phyloP scores from a whole-genome alignment of 2,329 filamentous ascomycete species.

The Verticillium longisporum region DNA sequence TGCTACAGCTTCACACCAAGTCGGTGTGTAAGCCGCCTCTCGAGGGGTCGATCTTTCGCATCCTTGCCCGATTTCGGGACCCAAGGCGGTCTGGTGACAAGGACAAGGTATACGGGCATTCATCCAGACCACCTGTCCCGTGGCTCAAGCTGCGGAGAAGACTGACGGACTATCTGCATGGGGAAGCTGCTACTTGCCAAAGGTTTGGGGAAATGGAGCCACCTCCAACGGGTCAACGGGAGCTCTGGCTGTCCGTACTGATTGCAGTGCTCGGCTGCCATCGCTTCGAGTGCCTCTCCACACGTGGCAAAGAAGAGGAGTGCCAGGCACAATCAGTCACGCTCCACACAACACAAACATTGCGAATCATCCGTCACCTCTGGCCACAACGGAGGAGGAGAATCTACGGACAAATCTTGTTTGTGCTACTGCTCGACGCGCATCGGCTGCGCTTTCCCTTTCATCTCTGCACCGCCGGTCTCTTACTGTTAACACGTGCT shows the following conservation, averaged over 20 bases:
- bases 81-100: not conserved
- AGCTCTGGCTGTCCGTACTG: not conserved
- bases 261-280: not conserved
- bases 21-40: not conserved
- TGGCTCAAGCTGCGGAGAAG: not conserved
- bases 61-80: not conserved
- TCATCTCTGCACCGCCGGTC: not conserved
- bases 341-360: not conserved
- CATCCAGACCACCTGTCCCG: not conserved
- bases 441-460: not conserved
- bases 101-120: not conserved
- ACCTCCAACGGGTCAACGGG: not conserved
- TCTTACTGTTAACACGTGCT: not conserved
- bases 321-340: not conserved
- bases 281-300: not conserved
- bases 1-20: not conserved
- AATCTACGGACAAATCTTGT: not conserved
- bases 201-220: not conserved
- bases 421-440: not conserved
- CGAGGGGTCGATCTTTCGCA: not conserved
- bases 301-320: not conserved
- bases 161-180: not conserved
- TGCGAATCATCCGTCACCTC: not conserved
- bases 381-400: not conserved
- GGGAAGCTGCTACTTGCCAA: not conserved